These are phyloP conservation scores for Arabis alpina DNA, from an alignment of 345 rosid genomes.

Conservation along the genomic window DNA sequence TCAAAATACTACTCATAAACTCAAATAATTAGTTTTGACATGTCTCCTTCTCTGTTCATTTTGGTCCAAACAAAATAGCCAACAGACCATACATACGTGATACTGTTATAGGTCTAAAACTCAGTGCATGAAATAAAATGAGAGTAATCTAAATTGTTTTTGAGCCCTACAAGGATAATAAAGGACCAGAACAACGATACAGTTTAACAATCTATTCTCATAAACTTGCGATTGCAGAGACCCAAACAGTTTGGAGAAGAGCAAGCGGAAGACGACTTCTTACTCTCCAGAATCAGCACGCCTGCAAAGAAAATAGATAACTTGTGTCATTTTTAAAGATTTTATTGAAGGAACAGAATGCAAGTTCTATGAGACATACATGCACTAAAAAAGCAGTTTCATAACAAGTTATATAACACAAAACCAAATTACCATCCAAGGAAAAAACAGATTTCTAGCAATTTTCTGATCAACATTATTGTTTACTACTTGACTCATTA, in stretches of 20 bases:
- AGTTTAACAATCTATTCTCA: not conserved
- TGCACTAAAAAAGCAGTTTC: not conserved
- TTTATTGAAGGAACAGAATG: not conserved
- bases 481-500: not conserved
- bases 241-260: not conserved
- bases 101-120: not conserved
- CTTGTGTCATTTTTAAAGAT: not conserved
- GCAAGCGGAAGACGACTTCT: not conserved
- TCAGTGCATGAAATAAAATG: not conserved
- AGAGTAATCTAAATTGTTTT: constrained; percentile 6
- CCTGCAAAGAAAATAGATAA: constrained; percentile 22
- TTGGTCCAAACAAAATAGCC: not conserved
- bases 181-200: constrained; percentile 21
- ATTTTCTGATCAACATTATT: not conserved
- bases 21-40: not conserved
- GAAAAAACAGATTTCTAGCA: no score
- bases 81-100: not conserved
- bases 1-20: not conserved
- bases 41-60: constrained; percentile 12
- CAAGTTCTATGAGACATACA: not conserved
- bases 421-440: constrained; percentile 1
- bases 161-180: not conserved
- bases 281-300: constrained; percentile 3
- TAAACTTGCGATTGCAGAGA: not conserved
- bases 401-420: no score